A percentile compares a stretch with the other conserved stretches of the same genome.
These are phyloP conservation scores for Salmacisia buchloeana DNA, from an alignment of 1,284 basidiomycete species.

Conservation along the genomic window DNA sequence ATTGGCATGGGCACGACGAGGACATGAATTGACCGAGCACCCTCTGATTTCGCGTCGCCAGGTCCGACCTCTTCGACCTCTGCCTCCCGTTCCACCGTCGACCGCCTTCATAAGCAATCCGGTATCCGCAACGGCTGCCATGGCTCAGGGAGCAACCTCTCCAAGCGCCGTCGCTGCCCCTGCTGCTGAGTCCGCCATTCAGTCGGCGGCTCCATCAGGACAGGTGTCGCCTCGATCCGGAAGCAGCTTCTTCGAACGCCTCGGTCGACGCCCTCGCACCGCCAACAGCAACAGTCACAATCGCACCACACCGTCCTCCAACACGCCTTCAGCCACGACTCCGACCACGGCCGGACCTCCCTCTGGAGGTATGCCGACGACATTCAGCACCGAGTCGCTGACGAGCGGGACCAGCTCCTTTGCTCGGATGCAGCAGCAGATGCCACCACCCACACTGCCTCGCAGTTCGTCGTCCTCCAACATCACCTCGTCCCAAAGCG, in stretches of 20 bases:
- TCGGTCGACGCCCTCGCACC: not conserved
- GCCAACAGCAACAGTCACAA: slow-evolving; percentile 3
- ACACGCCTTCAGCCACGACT: too few species aligned
- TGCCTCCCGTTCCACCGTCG: too few species aligned
- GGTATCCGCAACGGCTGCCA: not conserved
- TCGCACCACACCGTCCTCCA: not conserved
- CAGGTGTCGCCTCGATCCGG: slow-evolving; percentile 6
- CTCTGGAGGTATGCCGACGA: not conserved
- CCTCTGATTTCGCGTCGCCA: too few species aligned
- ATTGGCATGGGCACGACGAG: too few species aligned
- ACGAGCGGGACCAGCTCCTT: not conserved
- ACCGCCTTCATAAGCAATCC: too few species aligned
- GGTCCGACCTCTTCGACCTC: too few species aligned
- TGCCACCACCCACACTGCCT: not conserved
- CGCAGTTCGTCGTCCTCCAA: slow-evolving; percentile 1
- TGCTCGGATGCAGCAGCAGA: not conserved
- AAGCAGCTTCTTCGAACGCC: slow-evolving; percentile 6
- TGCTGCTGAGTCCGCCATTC: not conserved
- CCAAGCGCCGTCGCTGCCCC: not conserved
- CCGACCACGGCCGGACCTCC: too few species aligned
- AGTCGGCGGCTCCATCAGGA: too few species aligned
- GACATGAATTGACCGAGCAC: too few species aligned
- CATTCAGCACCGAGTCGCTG: not conserved
- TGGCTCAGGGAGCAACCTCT: not conserved
- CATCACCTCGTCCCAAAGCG: not conserved